Percentiles rank a stretch among this genome's conserved stretches.
These are phyloP conservation scores for Erigeron philadelphicus DNA, from an alignment of 140 eudicot genomes.

Conservation along the genomic window DNA sequence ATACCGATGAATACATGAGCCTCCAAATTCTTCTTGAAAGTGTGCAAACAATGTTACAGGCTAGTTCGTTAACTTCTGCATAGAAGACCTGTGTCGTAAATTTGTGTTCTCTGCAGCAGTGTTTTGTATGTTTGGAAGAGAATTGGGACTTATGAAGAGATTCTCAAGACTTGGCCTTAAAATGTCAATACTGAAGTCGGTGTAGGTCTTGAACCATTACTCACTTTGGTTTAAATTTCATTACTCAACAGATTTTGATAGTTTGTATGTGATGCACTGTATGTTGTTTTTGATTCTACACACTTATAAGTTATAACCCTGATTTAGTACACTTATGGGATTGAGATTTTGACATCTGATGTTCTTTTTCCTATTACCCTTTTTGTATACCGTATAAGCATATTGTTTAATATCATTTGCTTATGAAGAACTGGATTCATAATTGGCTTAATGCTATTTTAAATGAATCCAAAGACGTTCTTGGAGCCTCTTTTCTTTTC, in stretches of 20 bases:
- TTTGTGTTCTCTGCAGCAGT: not conserved
- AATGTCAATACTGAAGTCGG: not conserved
- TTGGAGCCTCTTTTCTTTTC: not conserved
- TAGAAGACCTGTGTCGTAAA: conserved; percentile 4
- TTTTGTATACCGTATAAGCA: not conserved
- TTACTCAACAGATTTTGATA: not conserved
- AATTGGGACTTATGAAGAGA: not conserved
- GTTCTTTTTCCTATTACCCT: not conserved
- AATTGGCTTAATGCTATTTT: not conserved
- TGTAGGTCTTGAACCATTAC: not conserved
- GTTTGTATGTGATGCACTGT: conserved; percentile 12
- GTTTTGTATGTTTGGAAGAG: not conserved
- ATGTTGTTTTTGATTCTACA: conserved; percentile 12
- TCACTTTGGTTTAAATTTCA: not conserved
- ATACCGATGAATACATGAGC: conserved; percentile 48
- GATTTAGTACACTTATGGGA: not conserved
- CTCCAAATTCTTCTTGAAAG: conserved; percentile 53
- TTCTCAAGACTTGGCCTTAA: not conserved
- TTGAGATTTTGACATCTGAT: not conserved
- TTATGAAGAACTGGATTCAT: not conserved
- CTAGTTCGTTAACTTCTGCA: conserved; percentile 24
- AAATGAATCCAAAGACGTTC: not conserved
- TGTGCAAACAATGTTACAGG: conserved; percentile 45
- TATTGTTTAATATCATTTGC: not conserved
- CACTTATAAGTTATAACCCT: not conserved